A percentile compares a stretch with the other conserved stretches of the same genome.
These are phyloP conservation scores for Rutidosis leptorrhynchoides DNA, from an alignment of 129 eudicot species.

Conservation along the genomic window DNA sequence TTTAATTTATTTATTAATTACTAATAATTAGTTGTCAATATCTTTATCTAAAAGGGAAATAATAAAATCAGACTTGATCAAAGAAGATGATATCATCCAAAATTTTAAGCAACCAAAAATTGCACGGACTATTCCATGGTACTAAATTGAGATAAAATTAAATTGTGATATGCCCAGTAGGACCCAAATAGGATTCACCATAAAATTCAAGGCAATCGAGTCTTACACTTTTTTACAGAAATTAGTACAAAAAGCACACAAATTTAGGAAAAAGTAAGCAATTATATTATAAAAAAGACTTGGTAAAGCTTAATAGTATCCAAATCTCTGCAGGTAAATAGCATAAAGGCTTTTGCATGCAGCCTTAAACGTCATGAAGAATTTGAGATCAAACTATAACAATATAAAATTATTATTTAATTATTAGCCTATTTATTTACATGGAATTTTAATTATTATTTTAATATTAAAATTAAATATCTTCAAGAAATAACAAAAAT, in stretches of 20 bases:
- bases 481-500: not conserved
- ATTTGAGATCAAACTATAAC: slow-evolving; percentile 16
- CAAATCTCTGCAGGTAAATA: slow-evolving; percentile 16
- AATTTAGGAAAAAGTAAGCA: slow-evolving; percentile 15
- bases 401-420: not conserved
- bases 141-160: slow-evolving; percentile 25
- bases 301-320: slow-evolving; percentile 16
- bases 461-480: not conserved
- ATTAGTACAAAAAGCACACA: slow-evolving; percentile 9
- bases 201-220: slow-evolving; percentile 24
- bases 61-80: slow-evolving; percentile 3
- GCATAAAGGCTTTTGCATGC: slow-evolving; percentile 31
- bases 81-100: slow-evolving; percentile 24
- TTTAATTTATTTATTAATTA: too few species aligned
- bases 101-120: slow-evolving; percentile 11
- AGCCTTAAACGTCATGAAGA: slow-evolving; percentile 24
- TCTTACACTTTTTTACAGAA: slow-evolving; percentile 1
- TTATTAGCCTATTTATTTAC: not conserved
- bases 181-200: slow-evolving; percentile 22
- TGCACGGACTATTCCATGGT: slow-evolving; percentile 28
- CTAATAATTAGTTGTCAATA: not conserved
- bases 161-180: slow-evolving; percentile 22
- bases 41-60: not conserved
- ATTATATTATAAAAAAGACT: slow-evolving; percentile 20
- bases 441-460: not conserved